A percentile compares a stretch with the other conserved stretches of the same genome.
Conservation (phyloP, 1,284 basidiomycete genomes). For the Cutaneotrichosporon dermatis region DNA sequence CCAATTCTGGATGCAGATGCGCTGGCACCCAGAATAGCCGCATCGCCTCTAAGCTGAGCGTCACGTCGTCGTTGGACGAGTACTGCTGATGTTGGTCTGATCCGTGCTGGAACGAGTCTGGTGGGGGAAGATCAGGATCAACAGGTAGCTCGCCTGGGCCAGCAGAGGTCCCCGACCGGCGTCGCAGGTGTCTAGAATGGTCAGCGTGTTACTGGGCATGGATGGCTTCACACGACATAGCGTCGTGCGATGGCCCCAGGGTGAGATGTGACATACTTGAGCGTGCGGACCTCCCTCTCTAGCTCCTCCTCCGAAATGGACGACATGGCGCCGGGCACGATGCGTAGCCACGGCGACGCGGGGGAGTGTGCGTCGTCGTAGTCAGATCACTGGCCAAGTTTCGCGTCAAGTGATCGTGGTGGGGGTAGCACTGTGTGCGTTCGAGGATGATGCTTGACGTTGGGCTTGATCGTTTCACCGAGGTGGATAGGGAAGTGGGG, state of each 20-base stretch:
- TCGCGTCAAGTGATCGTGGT: not conserved
- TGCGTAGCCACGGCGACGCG: constrained; percentile 6
- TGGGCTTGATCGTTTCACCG: not conserved
- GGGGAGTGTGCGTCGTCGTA: constrained; percentile 3
- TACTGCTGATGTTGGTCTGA: constrained; percentile 11
- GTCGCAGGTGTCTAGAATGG: constrained; percentile 60
- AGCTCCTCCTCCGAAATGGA: constrained; percentile 66
- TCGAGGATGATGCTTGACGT: not conserved
- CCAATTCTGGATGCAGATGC: constrained; percentile 91
- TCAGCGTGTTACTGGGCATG: not conserved
- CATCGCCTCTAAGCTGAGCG: constrained; percentile 37
- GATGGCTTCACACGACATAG: not conserved
- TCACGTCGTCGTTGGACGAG: constrained; percentile 44
- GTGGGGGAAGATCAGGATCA: constrained; percentile 75
- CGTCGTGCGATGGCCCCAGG: not conserved
- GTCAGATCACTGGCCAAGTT: not conserved
- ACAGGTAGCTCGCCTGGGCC: constrained; percentile 72
- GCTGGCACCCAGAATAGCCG: constrained; percentile 95
- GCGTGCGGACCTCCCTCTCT: constrained; percentile 75
- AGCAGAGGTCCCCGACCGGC: constrained; percentile 67
- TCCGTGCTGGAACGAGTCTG: constrained; percentile 12
- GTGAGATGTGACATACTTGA: constrained; percentile 49
- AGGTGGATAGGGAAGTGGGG: not conserved
- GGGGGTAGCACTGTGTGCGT: not conserved
- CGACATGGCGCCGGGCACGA: constrained; percentile 14